phyloP scores from a whole-genome alignment of 371 early-diverging fungal genomes.

The Mucor sp. region DNA sequence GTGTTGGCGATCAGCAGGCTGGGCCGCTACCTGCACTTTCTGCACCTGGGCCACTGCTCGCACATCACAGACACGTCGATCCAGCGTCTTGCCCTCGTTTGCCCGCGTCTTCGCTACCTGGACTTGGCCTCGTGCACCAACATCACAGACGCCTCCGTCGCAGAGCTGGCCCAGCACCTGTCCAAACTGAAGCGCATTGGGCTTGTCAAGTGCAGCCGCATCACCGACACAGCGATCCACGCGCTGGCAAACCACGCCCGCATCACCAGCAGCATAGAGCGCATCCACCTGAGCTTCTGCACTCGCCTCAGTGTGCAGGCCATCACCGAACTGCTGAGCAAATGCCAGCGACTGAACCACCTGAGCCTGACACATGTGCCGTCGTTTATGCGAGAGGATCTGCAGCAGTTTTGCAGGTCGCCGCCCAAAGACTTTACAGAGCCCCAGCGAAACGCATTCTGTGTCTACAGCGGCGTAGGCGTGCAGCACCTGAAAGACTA shows the following conservation, averaged over 20 bases:
- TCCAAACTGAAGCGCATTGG: slow-evolving; percentile 63
- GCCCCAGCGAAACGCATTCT: slow-evolving; percentile 61
- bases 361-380: slow-evolving; percentile 63
- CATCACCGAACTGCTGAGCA: slow-evolving; percentile 52
- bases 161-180: slow-evolving; percentile 53
- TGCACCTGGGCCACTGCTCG: slow-evolving; percentile 64
- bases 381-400: slow-evolving; percentile 54
- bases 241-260: slow-evolving; percentile 52
- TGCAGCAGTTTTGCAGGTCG: slow-evolving; percentile 56
- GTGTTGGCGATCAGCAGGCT: slow-evolving; percentile 52
- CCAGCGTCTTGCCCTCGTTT: slow-evolving; percentile 48
- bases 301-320: slow-evolving; percentile 48
- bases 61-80: slow-evolving; percentile 58
- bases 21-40: slow-evolving; percentile 60
- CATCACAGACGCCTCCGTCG: slow-evolving; percentile 57
- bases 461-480: slow-evolving; percentile 64
- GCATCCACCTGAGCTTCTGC: slow-evolving; percentile 67
- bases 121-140: slow-evolving; percentile 63
- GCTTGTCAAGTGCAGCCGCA: slow-evolving; percentile 61
- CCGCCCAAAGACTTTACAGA: slow-evolving; percentile 60
- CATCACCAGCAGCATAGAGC: slow-evolving; percentile 53
- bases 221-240: slow-evolving; percentile 58
- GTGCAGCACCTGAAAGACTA: slow-evolving; percentile 50
- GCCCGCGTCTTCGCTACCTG: slow-evolving; percentile 64
- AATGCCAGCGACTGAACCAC: slow-evolving; percentile 57